Conservation (phyloP, 139 green algal species). For the Edaphochlamys debaryana region DNA sequence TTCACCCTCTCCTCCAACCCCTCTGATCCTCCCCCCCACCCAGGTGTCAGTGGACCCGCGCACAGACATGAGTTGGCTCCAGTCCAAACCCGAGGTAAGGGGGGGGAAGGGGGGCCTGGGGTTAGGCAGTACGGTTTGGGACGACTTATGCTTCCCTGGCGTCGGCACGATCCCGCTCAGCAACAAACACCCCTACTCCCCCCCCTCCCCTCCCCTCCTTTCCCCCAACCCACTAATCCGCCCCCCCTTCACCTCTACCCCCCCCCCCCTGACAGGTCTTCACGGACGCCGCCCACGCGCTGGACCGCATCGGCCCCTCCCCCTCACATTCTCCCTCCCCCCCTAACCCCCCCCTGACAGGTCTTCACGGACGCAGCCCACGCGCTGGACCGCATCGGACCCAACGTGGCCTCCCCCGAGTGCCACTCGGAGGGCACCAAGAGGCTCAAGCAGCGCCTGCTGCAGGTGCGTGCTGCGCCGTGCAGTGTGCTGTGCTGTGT, state of each 20-base stretch:
- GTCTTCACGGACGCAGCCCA: slow-evolving; percentile 78
- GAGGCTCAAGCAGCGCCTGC: slow-evolving; percentile 80
- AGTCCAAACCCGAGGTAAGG: slow-evolving; percentile 60
- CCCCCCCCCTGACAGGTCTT: slow-evolving; percentile 29
- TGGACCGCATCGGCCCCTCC: slow-evolving; percentile 60
- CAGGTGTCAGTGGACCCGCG: slow-evolving; percentile 74
- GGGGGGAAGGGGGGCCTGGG: no score
- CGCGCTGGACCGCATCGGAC: slow-evolving; percentile 59
- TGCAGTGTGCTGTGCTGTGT: no score
- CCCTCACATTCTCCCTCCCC: not conserved
- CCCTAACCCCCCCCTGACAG: not conserved
- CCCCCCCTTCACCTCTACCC: not conserved
- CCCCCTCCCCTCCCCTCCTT: not conserved
- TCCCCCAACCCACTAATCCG: not conserved
- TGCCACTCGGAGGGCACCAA: slow-evolving; percentile 75
- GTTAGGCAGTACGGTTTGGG: no score
- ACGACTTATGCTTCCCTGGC: no score
- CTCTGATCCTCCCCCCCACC: no score
- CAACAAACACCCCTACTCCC: no score
- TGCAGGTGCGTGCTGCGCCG: no score
- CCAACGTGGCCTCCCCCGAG: slow-evolving; percentile 53
- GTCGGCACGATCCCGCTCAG: no score
- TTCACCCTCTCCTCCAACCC: no score
- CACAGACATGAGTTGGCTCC: slow-evolving; percentile 76
- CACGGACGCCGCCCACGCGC: slow-evolving; percentile 75